Base-by-base conservation (phyloP, 768 basidiomycete genomes). In the Exsudoporus frostii region DNA sequence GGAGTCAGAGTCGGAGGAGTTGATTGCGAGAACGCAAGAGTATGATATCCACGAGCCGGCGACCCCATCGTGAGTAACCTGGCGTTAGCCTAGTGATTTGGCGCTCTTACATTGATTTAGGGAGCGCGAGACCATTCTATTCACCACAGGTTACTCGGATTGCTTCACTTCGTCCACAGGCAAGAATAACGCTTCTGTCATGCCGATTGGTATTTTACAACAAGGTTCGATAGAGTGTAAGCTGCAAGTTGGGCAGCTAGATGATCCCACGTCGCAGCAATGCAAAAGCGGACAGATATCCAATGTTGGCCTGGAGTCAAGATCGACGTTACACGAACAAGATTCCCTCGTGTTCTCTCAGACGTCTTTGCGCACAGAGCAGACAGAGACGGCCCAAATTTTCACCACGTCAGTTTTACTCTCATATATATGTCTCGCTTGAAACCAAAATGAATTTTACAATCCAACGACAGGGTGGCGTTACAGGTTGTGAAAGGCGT, bases 31-130 rank as follows among this genome's bases (percentile, higher is more conserved):
- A 19, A 25, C 5, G 10, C 45, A 41, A 10, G 37, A 30, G 33
- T 7, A 14, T 20, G 40, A 51, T 40, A 22, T 17, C 5, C 34
- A 25, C 29, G 39, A 44, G 27, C 38, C 51, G 39, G 40, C 7
- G 14, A 32, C 4, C 0, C 27, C 24, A n/a, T 44, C 47, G 61
- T 62, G n/a, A 43, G 61, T 48, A 6, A 37, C 11, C 17, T 11
- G n/a, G 5, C 9, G 4, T 37, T 20, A 4, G 3, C 19, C 7
- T 7, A 13, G 0, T 17, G 10, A 22, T 6, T 25, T 15, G 10
- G 5, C 5, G 3, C 38, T 13, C 37, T 54, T 24, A 41, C 19
- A 10, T 20, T 37, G 15, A 32, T 32, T 30, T 20, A 62, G 61
- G 43, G 43, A 29, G n/a, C 10, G 7, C 8, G 33, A 42, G 9